Evolutionary conservation across 441 rosid species (phyloP), one percentile per base, ranked within the genome.

Genomic region (Jatropha multifida): DNA sequence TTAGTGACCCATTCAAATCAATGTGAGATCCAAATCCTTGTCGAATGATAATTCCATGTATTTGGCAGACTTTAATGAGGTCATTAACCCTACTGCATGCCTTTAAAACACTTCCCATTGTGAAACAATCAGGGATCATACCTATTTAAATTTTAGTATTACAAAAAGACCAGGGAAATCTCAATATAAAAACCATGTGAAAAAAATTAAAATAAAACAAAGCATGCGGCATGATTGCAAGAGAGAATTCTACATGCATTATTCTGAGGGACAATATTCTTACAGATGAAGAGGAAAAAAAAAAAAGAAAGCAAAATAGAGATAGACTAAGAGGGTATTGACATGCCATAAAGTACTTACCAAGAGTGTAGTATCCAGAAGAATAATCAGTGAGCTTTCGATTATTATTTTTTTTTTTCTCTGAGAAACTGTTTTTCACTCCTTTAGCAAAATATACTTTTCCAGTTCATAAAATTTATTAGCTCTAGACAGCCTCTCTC

Each of bases 61-160:
- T 78, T 77, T 82, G 88, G 74, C 76, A 60, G 68, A 91, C 87
- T 74, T 74, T 72, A 68, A 71, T 51, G 54, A 82, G 74, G 81
- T 77, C 61, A 51, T 74, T 76, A 72, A 70, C 77, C 77, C 75
- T 82, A 62, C 81, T 69, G 69, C 82, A 84, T 71, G 88, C 92
- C 83, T 87, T 88, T 74, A 91, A 87, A 76, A 91, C 81, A 85
- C 84, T 86, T 27, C 88, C 90, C 65, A 91, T 77, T 44, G 93
- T 90, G 84, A 86, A 89, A 81, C 78, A 82, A 82, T 93, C 95
- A 72, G 92, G 94, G 74, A 60, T 27, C 72, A 77, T 68, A 79
- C 96, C 96, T 91, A 71, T 49, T 62, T 40, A 40, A 81, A 71
- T 58, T 72, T 64, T 37, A 64, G 64, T 48, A 80, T 46, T 51